Percentiles rank a stretch among this genome's conserved stretches.
Conservation (phyloP, 345 rosid species). For the Citrus australasica region DNA sequence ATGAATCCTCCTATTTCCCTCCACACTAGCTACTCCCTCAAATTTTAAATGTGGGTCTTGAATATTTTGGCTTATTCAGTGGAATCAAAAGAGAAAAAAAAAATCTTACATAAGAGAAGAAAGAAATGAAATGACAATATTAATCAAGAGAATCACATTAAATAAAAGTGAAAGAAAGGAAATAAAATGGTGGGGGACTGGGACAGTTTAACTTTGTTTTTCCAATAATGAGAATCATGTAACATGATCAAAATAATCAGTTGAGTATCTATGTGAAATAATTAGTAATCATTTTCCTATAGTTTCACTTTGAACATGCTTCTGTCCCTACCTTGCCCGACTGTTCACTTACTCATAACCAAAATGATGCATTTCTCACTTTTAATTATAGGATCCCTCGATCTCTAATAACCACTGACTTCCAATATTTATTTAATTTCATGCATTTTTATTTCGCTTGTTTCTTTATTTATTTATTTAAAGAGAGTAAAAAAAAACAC, state of each 20-base stretch:
- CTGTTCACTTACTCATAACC: constrained; percentile 32
- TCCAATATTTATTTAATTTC: constrained; percentile 17
- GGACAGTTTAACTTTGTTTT: constrained; percentile 31
- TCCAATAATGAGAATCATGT: constrained; percentile 44
- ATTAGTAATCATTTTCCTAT: constrained; percentile 49
- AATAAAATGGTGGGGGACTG: constrained; percentile 17
- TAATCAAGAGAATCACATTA: neutral
- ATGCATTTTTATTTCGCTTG: constrained; percentile 18
- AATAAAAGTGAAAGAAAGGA: neutral
- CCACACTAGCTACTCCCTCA: neutral
- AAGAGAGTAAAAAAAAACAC: no score
- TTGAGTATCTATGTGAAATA: constrained; percentile 51
- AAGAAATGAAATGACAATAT: neutral
- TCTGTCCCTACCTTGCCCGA: constrained; percentile 22
- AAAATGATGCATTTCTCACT: constrained; percentile 32
- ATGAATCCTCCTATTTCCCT: neutral
- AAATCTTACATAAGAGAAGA: no score
- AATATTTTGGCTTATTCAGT: neutral
- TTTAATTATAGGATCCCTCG: constrained; percentile 30
- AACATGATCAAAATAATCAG: constrained; percentile 43
- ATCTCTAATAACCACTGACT: constrained; percentile 16
- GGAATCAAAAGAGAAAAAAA: no score
- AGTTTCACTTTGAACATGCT: constrained; percentile 37
- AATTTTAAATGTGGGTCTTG: neutral
- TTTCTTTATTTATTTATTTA: neutral